phyloP scores from a whole-genome alignment of 2,329 filamentous ascomycete species.

The Pseudogymnoascus sp. region DNA sequence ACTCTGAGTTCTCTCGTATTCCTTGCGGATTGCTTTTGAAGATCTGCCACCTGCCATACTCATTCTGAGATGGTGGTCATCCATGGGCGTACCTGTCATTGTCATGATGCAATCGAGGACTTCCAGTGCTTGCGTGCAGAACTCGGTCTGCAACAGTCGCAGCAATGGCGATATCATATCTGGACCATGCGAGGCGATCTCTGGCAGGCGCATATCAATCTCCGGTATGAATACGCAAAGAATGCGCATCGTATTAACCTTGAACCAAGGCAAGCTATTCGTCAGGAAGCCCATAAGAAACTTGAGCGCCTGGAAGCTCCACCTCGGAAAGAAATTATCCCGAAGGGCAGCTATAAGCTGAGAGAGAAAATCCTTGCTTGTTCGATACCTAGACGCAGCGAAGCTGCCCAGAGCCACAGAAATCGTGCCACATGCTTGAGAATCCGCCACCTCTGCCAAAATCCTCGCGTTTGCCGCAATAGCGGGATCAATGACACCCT shows the following conservation, averaged over 20 bases:
- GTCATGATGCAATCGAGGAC: constrained; percentile 94
- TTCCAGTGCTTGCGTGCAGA: constrained; percentile 83
- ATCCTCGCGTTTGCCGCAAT: constrained; percentile 58
- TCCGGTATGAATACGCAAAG: constrained; percentile 78
- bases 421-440: constrained; percentile 60
- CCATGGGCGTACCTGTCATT: constrained; percentile 84
- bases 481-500: constrained; percentile 45
- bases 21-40: constrained; percentile 78
- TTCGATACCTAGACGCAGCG: constrained; percentile 56
- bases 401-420: constrained; percentile 63
- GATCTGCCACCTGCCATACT: constrained; percentile 82
- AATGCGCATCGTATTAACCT: constrained; percentile 85
- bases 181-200: constrained; percentile 83
- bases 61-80: constrained; percentile 92
- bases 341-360: constrained; percentile 68
- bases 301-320: constrained; percentile 77
- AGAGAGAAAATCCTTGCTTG: constrained; percentile 65
- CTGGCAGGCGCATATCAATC: constrained; percentile 85
- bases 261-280: constrained; percentile 83
- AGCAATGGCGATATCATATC: constrained; percentile 91
- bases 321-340: constrained; percentile 69
- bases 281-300: constrained; percentile 88
- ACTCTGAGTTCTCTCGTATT: constrained; percentile 90
- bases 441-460: constrained; percentile 64
- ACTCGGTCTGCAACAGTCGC: constrained; percentile 82